These are phyloP conservation scores for Pythium utonaiense DNA, from an alignment of 352 stramenopile species.

Conservation along the genomic window DNA sequence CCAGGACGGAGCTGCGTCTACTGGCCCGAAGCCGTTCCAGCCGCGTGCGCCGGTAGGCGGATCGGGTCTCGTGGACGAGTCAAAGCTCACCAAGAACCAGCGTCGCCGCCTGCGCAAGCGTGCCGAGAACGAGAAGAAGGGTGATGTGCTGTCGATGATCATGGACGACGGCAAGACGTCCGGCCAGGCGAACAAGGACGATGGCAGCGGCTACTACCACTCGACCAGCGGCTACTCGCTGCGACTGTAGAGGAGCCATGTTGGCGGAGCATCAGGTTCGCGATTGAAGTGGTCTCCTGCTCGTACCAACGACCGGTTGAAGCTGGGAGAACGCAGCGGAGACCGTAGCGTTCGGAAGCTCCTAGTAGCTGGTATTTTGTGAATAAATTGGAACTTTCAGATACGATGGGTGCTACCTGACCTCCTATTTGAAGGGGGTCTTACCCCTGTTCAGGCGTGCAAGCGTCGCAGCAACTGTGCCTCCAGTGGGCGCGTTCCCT, in stretches of 20 bases:
- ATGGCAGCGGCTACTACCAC: slow-evolving; percentile 55
- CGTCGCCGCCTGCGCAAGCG: slow-evolving; percentile 75
- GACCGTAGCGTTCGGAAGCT: too few relatives aligned
- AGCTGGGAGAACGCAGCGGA: too few relatives aligned
- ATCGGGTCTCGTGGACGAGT: slow-evolving; percentile 20
- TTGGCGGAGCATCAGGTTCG: background rate
- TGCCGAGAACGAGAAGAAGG: slow-evolving; percentile 67
- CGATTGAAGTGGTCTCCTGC: background rate
- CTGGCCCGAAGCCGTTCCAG: slow-evolving; percentile 8
- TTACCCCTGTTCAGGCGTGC: slow-evolving; percentile 15
- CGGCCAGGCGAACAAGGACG: slow-evolving; percentile 20
- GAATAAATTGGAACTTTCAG: too few relatives aligned
- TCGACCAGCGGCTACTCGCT: slow-evolving; percentile 63
- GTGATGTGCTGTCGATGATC: slow-evolving; percentile 61
- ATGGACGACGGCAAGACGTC: slow-evolving; percentile 25
- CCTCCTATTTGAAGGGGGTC: slow-evolving; percentile 10
- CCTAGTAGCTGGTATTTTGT: too few relatives aligned
- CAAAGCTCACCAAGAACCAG: slow-evolving; percentile 79
- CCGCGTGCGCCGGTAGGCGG: slow-evolving; percentile 34
- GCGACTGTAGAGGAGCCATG: slow-evolving; percentile 32
- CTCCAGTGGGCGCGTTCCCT: background rate
- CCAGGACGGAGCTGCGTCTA: slow-evolving; percentile 33
- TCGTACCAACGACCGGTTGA: too few relatives aligned
- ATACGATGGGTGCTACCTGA: too few relatives aligned
- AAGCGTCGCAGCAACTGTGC: background rate